Evolutionary conservation across 2,329 filamentous ascomycete species (phyloP).

Genomic region (Emmonsiellopsis sp.): DNA sequence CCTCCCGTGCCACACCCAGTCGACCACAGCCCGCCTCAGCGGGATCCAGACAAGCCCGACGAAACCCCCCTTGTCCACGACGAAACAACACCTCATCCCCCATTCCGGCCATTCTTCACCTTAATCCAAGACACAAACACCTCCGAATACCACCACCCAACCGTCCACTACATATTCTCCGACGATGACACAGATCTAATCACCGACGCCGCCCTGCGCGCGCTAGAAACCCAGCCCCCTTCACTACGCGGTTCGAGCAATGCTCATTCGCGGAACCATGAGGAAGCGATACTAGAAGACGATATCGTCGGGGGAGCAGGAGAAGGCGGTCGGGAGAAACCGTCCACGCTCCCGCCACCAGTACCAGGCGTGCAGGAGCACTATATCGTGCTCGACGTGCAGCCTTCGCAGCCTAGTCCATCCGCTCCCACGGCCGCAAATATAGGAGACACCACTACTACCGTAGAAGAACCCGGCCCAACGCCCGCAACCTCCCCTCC

Average conservation of each 20-base stretch:
- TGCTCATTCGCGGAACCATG: conserved; percentile 10
- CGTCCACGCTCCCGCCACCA: conserved; percentile 37
- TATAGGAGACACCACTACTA: conserved; percentile 10
- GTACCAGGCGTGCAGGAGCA: conserved; percentile 44
- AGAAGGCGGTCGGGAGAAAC: conserved; percentile 12
- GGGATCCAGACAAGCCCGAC: not conserved
- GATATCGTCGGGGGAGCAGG: not conserved
- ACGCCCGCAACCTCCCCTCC: conserved; percentile 1
- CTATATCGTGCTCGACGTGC: conserved; percentile 49
- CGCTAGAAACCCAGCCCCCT: conserved; percentile 40
- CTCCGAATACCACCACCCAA: conserved; percentile 70
- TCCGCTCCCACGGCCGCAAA: conserved; percentile 10
- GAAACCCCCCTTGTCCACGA: not conserved
- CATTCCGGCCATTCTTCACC: conserved; percentile 76
- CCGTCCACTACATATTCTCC: conserved; percentile 83
- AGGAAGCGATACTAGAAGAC: not conserved
- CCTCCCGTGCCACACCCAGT: not conserved
- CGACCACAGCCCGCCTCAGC: not conserved
- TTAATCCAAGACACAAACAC: conserved; percentile 69
- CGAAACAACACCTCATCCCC: conserved; percentile 24
- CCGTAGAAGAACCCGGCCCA: conserved; percentile 25
- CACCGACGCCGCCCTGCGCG: conserved; percentile 53
- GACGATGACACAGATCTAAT: conserved; percentile 80
- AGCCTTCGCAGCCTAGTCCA: conserved; percentile 18
- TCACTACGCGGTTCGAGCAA: conserved; percentile 15